Base-by-base conservation (phyloP, 257 asterid species). In the Anisodus acutangulus region DNA sequence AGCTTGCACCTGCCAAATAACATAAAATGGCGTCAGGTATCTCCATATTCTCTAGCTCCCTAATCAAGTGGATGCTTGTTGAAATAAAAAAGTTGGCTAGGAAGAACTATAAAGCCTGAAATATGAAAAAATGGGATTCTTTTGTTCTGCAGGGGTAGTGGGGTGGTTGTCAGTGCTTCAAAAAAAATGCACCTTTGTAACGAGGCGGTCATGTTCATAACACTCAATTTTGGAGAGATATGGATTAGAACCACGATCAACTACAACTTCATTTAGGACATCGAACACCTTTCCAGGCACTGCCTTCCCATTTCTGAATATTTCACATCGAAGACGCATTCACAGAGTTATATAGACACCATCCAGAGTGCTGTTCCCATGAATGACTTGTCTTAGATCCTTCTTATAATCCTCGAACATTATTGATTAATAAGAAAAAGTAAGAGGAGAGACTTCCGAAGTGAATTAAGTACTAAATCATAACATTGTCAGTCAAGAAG, bases 231-330 rank as follows among this genome's bases (percentile, higher is more conserved):
- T 95, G 53, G 99, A 95, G 45, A 94, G 97, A 86, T 95, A 95
- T 7, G 99, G 99, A 91, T 95, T 95, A 54, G 99, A 95, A 45
- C 99, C 99, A 83, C 98, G 98, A 86, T 95, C 99, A 83, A 95
- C 98, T 57, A 95, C 96, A 84, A 95, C 64, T 89, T 95, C 99
- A 72, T 95, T 95, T 83, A 95, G 93, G 87, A 97, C 92, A 91
- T 94, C 97, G 82, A 94, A 93, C 83, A 94, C 89, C 90, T 93
- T 95, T 45, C 99, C 99, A 3, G 98, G 95, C 92, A 91, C 82
- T 59, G 97, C 91, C 88, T 93, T 93, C 80, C 98, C 99, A 58
- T 93, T 94, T 85, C 98, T 92, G 80, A 89, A 92, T 76, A 97
- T 93, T 88, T 95, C 98, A 89, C 98, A 95, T 41, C 88, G 95